Evolutionary conservation across 352 stramenopile species (phyloP).

Genomic region (Globisporangium cystogenes): DNA sequence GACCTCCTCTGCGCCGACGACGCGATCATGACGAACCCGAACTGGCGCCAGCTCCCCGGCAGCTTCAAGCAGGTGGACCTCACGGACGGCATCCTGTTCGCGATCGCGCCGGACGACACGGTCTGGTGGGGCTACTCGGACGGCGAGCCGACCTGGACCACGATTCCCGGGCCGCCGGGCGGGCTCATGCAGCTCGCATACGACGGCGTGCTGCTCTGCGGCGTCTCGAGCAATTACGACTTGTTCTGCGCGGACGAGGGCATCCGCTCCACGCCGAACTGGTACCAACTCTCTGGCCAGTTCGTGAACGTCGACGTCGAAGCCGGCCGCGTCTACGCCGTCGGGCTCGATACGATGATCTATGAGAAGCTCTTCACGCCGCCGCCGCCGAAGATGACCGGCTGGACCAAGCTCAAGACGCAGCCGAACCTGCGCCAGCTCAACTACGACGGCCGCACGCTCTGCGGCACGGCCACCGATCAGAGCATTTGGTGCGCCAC

Average conservation of each 20-base stretch:
- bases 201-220: constrained; percentile 23
- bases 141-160: constrained; percentile 12
- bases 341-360: constrained; percentile 3
- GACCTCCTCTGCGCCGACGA: constrained; percentile 22
- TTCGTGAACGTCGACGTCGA: constrained; percentile 18
- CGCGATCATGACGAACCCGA: constrained; percentile 14
- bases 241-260: constrained; percentile 15
- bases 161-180: constrained; percentile 2
- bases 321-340: constrained; percentile 13
- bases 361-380: constrained; percentile 13
- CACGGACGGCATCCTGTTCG: constrained; percentile 20
- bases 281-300: constrained; percentile 6
- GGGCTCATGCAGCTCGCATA: constrained; percentile 14
- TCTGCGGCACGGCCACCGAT: constrained; percentile 10
- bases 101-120: constrained; percentile 3
- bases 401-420: constrained; percentile 11
- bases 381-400: constrained; percentile 1
- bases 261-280: constrained; percentile 10
- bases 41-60: constrained; percentile 23
- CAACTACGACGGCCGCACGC: constrained; percentile 16
- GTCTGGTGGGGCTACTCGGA: constrained; percentile 20
- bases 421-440: constrained; percentile 14
- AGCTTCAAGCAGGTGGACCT: constrained; percentile 19
- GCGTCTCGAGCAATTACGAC: constrained; percentile 3
- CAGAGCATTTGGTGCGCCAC: constrained; percentile 17